Base-by-base conservation (phyloP, 257 asterid genomes). In the Salvia miltiorrhiza region DNA sequence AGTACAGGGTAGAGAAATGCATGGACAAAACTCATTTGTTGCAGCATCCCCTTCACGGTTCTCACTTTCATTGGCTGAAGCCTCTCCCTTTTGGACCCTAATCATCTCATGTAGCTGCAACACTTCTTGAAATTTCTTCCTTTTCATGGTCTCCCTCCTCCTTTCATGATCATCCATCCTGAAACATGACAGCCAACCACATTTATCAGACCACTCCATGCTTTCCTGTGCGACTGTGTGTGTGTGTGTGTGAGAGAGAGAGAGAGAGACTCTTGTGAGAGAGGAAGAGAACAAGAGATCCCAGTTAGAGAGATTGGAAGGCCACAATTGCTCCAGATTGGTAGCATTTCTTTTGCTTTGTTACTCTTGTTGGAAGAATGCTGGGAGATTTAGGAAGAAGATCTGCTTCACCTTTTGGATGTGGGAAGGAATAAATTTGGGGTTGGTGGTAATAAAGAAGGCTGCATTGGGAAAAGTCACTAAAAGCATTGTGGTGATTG, bases 121-220 rank as follows among this genome's bases (percentile, higher is more conserved):
- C 19, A 47, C 37, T 43, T 58, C 71, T 63, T 59, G 53, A 71
- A 57, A 54, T 45, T 58, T 68, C 78, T 64, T 57, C 78, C 48
- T 79, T 63, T 72, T 80, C 39, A 77, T 69, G 14, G 55, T 76
- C 73, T 78, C 63, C 56, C 85, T 83, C 81, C 85, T 83, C 28
- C 74, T 62, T 5, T 61, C 81, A 56, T 80, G 88, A 70, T 83
- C 88, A 23, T 72, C 70, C 72, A 80, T 75, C 79, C 83, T 83
- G 60, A 48, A 23, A 70, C 71, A 20, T 37, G 33, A 30, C 69
- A 71, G 26, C 13, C 55, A 73, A 69, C 28, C 70, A 47, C 4
- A 32, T 54, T 35, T 20, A 43, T 56, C 54, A 78, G 33, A 57
- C 60, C 24, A 30, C 11, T 45, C 19, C 10, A 0, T 30, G 63